Base-by-base conservation (phyloP, 176 grass and related monocot species). In the Echinochloa phyllopogon region DNA sequence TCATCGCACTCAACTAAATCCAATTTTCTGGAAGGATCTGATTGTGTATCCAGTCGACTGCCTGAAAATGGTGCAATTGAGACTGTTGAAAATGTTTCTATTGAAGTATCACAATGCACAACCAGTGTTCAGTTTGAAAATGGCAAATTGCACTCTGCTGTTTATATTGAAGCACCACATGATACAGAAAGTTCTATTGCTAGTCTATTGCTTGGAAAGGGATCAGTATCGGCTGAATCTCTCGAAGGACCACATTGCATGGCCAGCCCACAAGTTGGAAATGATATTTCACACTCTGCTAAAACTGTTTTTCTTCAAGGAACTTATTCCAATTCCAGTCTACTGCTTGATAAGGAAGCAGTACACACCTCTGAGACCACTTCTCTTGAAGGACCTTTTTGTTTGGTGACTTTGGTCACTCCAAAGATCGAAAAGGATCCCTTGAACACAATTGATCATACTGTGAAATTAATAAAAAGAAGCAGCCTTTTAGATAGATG, bases 321-420 rank as follows among this genome's bases (percentile, higher is more conserved):
- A 65, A 18, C 25, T 65, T 27, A 65, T 50, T 65, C 10, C 36
- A n/a, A 58, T 20, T 7, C 58, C 65, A 58, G n/a, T 58, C n/a
- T 41, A 58, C 79, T 42, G 65, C 50, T 70, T 59, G 66, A 71
- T 71, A 57, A 71, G 38, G 66, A 43, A 81, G 39, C n/a, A 71
- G 3, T 14, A 9, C n/a, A 71, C 13, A 33, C 14, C 20, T 57
- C 52, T 44, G 39, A 71, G 27, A 82, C 37, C 9, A 56, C 7
- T 71, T 45, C 3, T 21, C 10, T 7, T 71, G 67, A 82, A 60
- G 80, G 16, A 36, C 8, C 27, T 59, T 48, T n/a, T 73, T 61
- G 40, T 37, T 38, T 52, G 27, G 17, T 13, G 8, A 64, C 21
- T 37, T 38, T 52, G 27, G 17, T 13, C 14, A 64, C 21, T 74